Conservation (phyloP, 2,329 filamentous ascomycete genomes). For the Calonectria pseudoreteaudii region DNA sequence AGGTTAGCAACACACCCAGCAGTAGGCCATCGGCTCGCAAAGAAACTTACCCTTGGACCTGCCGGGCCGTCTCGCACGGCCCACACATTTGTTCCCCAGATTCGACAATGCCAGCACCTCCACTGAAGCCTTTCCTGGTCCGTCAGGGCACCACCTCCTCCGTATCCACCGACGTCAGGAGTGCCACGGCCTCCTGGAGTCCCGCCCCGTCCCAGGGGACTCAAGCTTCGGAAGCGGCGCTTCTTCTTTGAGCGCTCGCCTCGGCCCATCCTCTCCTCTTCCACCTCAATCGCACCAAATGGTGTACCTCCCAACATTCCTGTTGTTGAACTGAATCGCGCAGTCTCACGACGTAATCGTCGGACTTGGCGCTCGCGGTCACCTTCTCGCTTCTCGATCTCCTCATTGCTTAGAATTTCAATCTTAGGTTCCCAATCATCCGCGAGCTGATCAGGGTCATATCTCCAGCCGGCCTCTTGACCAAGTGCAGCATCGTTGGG, state of each 20-base stretch:
- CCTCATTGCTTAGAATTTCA: conserved; percentile 87
- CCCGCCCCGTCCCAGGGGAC: conserved; percentile 74
- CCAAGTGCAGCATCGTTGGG: conserved; percentile 90
- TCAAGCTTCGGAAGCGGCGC: conserved; percentile 88
- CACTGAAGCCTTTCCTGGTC: conserved; percentile 85
- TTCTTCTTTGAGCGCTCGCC: conserved; percentile 97
- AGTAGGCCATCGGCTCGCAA: neutral
- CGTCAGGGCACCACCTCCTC: conserved; percentile 75
- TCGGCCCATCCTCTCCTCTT: conserved; percentile 88
- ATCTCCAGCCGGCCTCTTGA: conserved; percentile 91
- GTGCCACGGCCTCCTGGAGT: conserved; percentile 81
- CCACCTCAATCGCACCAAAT: conserved; percentile 65
- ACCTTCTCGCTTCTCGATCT: conserved; percentile 96
- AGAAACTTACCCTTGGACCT: conserved; percentile 78
- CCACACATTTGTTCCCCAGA: conserved; percentile 94
- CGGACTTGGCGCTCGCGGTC: conserved; percentile 93
- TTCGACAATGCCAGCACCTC: conserved; percentile 88
- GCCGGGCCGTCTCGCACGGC: conserved; percentile 91
- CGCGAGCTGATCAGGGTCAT: conserved; percentile 90
- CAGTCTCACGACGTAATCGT: conserved; percentile 88
- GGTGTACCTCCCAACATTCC: conserved; percentile 84
- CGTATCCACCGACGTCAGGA: conserved; percentile 81
- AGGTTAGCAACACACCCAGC: conserved; percentile 25
- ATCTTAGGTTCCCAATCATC: conserved; percentile 88
- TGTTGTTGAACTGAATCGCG: conserved; percentile 87